A percentile compares a stretch with the other conserved stretches of the same genome.
phyloP scores from a whole-genome alignment of 179 eudicot genomes.

The Beta lomatogona region DNA sequence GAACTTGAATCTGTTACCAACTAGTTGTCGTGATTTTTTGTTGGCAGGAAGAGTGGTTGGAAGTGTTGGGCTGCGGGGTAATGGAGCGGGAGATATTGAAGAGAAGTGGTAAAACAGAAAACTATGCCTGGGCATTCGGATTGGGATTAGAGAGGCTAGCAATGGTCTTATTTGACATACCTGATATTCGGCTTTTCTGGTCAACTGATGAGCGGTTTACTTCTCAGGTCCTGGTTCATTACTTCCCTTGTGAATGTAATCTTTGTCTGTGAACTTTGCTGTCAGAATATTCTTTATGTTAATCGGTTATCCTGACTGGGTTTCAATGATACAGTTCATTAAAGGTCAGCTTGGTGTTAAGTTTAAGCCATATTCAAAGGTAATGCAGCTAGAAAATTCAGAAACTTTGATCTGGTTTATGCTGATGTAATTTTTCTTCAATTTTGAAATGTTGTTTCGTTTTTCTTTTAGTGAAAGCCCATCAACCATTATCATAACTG shows the following conservation, averaged over 20 bases:
- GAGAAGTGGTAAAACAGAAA: conserved; percentile 66
- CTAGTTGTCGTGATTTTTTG: not conserved
- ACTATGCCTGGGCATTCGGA: conserved; percentile 99
- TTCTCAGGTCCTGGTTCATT: conserved; percentile 64
- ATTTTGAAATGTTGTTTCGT: no score
- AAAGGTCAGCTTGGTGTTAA: conserved; percentile 77
- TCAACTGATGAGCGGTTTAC: conserved; percentile 84
- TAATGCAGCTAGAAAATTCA: conserved; percentile 26
- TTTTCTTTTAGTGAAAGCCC: not conserved
- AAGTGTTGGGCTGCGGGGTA: conserved; percentile 96
- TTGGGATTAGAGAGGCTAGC: conserved; percentile 97
- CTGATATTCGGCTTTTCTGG: conserved; percentile 93
- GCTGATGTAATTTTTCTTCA: not conserved
- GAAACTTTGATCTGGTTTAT: no score
- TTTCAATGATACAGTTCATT: conserved; percentile 49
- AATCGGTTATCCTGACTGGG: not conserved
- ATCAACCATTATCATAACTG: not conserved
- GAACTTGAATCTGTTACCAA: not conserved
- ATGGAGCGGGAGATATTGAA: conserved; percentile 91
- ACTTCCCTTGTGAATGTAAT: conserved; percentile 1
- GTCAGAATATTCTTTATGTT: not conserved
- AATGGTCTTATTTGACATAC: conserved; percentile 87
- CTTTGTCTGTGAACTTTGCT: not conserved
- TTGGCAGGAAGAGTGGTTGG: conserved; percentile 93
- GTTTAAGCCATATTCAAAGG: conserved; percentile 96